phyloP scores from a whole-genome alignment of 2,329 filamentous ascomycete species.

The Hymenotorrendiella dingleyae region DNA sequence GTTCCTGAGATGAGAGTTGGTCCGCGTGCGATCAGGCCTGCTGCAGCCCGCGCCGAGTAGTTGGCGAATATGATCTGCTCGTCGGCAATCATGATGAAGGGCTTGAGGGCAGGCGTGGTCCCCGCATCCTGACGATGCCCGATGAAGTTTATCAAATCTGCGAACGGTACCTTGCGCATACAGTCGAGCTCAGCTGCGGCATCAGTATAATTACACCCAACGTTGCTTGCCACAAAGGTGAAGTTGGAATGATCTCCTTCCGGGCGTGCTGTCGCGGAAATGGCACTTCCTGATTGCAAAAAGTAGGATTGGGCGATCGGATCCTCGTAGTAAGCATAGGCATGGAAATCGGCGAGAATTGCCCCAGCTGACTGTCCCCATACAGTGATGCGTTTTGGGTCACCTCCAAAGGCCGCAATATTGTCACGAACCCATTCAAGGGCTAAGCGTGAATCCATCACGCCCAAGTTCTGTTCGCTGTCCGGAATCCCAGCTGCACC shows the following conservation, averaged over 20 bases:
- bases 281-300: constrained; percentile 16
- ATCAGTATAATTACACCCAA: constrained; percentile 9
- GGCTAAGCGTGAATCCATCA: constrained; percentile 53
- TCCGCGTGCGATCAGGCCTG: constrained; percentile 8
- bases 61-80: constrained; percentile 11
- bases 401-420: constrained; percentile 52
- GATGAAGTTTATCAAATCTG: constrained; percentile 1
- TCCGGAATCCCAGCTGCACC: constrained; percentile 33
- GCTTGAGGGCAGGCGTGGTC: neutral
- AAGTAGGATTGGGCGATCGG: constrained; percentile 20
- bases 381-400: constrained; percentile 45
- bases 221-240: constrained; percentile 7
- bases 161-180: constrained; percentile 8
- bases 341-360: constrained; percentile 40
- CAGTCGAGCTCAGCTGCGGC: constrained; percentile 7
- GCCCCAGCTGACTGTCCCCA: constrained; percentile 49
- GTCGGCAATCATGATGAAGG: constrained; percentile 12
- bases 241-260: constrained; percentile 22
- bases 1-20: constrained; percentile 23
- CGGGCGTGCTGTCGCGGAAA: constrained; percentile 1
- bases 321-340: constrained; percentile 19
- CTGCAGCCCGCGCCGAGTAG: constrained; percentile 5
- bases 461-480: constrained; percentile 33
- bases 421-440: constrained; percentile 55
- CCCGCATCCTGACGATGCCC: constrained; percentile 1